phyloP scores from a whole-genome alignment of 176 grass and related monocot genomes.

The Coix lacrymajobi region DNA sequence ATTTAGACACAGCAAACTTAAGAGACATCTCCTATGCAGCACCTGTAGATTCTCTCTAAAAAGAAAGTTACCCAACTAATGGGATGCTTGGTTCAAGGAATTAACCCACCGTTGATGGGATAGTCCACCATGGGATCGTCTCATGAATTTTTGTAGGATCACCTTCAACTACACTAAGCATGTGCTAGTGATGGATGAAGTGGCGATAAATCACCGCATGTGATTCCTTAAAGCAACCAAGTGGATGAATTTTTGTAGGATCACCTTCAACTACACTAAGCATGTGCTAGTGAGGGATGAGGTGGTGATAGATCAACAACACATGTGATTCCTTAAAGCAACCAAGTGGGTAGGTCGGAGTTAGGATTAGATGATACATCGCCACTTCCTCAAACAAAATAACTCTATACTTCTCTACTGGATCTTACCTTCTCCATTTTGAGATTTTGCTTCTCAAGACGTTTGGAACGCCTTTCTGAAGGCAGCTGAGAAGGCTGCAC shows the following conservation, averaged over 20 bases:
- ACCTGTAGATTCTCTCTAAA: background rate
- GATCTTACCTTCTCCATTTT: conserved; percentile 39
- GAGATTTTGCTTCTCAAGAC: conserved; percentile 46
- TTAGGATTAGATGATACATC: background rate
- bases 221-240: background rate
- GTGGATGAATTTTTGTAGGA: background rate
- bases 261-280: background rate
- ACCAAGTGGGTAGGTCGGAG: background rate
- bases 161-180: background rate
- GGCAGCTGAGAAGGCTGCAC: conserved; percentile 20
- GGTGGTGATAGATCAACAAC: background rate
- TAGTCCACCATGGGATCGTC: background rate
- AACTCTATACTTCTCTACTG: background rate
- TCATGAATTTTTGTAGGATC: background rate
- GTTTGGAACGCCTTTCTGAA: conserved; percentile 51
- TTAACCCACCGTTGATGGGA: background rate
- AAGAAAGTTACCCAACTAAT: background rate
- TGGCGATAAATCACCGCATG: background rate
- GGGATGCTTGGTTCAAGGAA: background rate
- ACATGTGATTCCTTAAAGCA: background rate
- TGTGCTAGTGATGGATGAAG: background rate
- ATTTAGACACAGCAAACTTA: background rate
- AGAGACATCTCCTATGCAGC: background rate
- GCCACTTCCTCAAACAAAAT: background rate
- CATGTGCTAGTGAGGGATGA: background rate